phyloP scores from a whole-genome alignment of 208 protist genomes.

The Trypanosoma caninum region DNA sequence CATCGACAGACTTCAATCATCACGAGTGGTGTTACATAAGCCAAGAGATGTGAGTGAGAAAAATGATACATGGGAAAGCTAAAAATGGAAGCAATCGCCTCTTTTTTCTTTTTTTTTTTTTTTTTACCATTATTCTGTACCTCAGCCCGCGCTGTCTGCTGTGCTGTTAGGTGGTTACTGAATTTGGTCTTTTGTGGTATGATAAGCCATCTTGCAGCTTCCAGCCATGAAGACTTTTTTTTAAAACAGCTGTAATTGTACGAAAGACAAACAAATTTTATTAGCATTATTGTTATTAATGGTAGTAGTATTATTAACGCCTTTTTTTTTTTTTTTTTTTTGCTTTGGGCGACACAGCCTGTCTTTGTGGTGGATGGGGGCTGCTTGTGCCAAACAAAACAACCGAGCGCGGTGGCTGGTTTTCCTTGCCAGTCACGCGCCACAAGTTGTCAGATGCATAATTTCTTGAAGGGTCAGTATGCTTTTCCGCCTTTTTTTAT shows the following conservation, averaged over 20 bases:
- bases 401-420: neutral
- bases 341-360: neutral
- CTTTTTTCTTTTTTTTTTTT: neutral
- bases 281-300: no score
- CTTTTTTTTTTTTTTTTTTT: neutral
- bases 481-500: no score
- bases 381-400: no score
- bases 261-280: no score
- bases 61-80: slow-evolving; percentile 15
- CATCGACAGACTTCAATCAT: slow-evolving; percentile 18
- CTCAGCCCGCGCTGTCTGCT: neutral
- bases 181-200: no score
- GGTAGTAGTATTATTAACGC: neutral
- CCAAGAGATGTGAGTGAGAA: slow-evolving; percentile 2
- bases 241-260: no score
- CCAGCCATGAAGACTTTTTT: no score
- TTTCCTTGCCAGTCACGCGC: neutral
- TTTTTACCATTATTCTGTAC: neutral
- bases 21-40: slow-evolving; percentile 20
- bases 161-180: neutral
- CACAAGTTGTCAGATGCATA: neutral
- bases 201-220: no score
- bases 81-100: neutral
- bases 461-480: neutral
- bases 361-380: no score